Conservation (phyloP, 2,329 filamentous ascomycete species). For the Penicillium sp. region DNA sequence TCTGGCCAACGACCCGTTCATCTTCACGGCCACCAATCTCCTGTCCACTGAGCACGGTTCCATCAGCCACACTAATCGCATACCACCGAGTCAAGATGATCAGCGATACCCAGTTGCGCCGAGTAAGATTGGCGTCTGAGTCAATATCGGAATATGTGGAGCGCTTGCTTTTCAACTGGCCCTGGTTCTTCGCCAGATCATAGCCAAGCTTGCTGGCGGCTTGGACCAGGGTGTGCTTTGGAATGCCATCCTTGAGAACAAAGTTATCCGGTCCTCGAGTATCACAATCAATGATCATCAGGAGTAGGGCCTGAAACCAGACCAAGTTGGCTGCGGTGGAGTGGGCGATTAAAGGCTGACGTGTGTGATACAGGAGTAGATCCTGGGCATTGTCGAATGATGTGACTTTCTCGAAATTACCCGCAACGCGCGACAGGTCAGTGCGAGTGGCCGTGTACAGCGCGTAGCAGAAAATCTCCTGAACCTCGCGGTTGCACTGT, state of each 20-base stretch:
- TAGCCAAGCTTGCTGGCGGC: conserved; percentile 39
- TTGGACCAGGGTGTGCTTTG: conserved; percentile 43
- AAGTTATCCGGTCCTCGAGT: conserved; percentile 44
- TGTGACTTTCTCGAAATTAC: conserved; percentile 34
- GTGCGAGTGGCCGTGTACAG: conserved; percentile 42
- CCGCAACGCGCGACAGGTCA: conserved; percentile 33
- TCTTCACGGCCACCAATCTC: conserved; percentile 42
- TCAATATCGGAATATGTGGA: conserved; percentile 37
- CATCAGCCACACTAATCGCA: conserved; percentile 41
- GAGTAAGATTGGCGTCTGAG: conserved; percentile 41
- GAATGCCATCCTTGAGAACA: conserved; percentile 40
- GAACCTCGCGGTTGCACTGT: conserved; percentile 40
- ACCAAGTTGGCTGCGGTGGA: conserved; percentile 39
- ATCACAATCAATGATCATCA: conserved; percentile 46
- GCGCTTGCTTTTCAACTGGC: conserved; percentile 39
- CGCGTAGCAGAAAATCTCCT: conserved; percentile 42
- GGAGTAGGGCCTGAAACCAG: conserved; percentile 41
- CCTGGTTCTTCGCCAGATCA: conserved; percentile 39
- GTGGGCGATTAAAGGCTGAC: conserved; percentile 37
- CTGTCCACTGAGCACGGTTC: conserved; percentile 37
- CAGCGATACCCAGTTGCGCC: conserved; percentile 42
- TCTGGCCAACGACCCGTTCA: conserved; percentile 37
- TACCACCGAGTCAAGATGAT: conserved; percentile 44
- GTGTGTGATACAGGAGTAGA: conserved; percentile 38
- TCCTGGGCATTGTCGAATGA: conserved; percentile 44